phyloP scores from a whole-genome alignment of 345 rosid genomes.

The Erodium maritimum region DNA sequence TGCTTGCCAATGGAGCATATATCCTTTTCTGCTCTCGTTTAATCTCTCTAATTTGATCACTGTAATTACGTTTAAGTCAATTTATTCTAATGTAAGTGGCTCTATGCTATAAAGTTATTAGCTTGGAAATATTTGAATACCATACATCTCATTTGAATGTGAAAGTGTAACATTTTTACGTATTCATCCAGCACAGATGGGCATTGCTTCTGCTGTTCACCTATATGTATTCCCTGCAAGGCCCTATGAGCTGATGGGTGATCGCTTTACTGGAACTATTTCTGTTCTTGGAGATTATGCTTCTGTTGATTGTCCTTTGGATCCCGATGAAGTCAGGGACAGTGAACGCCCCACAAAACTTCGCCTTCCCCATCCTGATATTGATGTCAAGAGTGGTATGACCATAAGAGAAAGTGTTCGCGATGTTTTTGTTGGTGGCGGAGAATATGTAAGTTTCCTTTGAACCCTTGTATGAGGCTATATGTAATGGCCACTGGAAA shows the following conservation, averaged over 20 bases:
- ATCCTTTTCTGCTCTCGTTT: not conserved
- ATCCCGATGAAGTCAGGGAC: constrained; percentile 97
- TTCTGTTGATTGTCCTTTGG: constrained; percentile 79
- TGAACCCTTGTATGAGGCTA: not conserved
- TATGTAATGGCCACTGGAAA: not conserved
- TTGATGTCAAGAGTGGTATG: constrained; percentile 67
- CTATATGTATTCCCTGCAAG: constrained; percentile 86
- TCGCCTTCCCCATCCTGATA: constrained; percentile 78
- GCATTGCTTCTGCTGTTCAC: constrained; percentile 93
- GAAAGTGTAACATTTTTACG: constrained; percentile 26
- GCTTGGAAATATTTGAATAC: not conserved
- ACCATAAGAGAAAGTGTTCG: constrained; percentile 84
- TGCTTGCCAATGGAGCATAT: constrained; percentile 4
- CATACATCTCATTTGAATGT: constrained; percentile 4
- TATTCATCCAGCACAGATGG: constrained; percentile 88
- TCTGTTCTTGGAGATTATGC: constrained; percentile 95
- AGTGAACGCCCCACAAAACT: constrained; percentile 92
- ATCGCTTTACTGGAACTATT: constrained; percentile 59
- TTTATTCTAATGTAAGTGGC: too few species aligned
- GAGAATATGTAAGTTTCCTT: constrained; percentile 70
- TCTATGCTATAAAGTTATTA: not conserved
- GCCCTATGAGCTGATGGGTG: constrained; percentile 90
- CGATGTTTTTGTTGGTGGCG: constrained; percentile 83
- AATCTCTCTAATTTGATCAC: too few species aligned
- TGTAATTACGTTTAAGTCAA: too few species aligned